These are phyloP conservation scores for Leccinellum rugosiceps DNA, from an alignment of 768 basidiomycete genomes.

Conservation along the genomic window DNA sequence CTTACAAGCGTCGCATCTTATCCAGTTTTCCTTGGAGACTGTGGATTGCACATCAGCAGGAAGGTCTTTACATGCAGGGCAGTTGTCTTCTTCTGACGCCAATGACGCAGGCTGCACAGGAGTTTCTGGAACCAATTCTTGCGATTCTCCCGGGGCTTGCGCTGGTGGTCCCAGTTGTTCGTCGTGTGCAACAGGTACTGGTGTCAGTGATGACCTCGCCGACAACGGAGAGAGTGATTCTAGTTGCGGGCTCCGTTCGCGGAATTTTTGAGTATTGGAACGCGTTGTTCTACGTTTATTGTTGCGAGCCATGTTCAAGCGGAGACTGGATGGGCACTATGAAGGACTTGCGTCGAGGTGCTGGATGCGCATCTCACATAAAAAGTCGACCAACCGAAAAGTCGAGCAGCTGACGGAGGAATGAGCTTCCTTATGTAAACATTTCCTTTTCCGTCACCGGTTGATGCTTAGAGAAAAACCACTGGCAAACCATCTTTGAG, in stretches of 20 bases:
- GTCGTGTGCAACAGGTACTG: conserved; percentile 20
- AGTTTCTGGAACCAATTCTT: conserved; percentile 11
- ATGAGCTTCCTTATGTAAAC: conserved; percentile 24
- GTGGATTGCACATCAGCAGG: conserved; percentile 28
- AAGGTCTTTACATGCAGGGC: conserved; percentile 51
- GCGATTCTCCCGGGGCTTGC: conserved; percentile 14
- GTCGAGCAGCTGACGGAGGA: not conserved
- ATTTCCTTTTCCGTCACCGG: conserved; percentile 9
- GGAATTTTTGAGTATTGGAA: conserved; percentile 34
- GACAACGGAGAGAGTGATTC: conserved; percentile 32
- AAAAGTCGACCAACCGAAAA: conserved; percentile 11
- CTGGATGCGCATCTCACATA: conserved; percentile 5
- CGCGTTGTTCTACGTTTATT: conserved; percentile 41
- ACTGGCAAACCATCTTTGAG: not conserved
- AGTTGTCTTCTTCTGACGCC: conserved; percentile 33
- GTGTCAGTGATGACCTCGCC: conserved; percentile 29
- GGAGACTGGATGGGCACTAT: conserved; percentile 7
- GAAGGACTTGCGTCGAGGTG: conserved; percentile 6
- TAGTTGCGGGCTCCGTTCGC: conserved; percentile 31
- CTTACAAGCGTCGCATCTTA: conserved; percentile 78
- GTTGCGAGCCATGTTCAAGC: conserved; percentile 39
- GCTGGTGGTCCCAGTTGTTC: conserved; percentile 13
- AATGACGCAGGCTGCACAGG: conserved; percentile 7
- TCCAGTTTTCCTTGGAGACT: conserved; percentile 72
- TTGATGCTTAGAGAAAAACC: not conserved